phyloP scores from a whole-genome alignment of 2,329 filamentous ascomycete genomes.

The Fusarium pseudonygamai region DNA sequence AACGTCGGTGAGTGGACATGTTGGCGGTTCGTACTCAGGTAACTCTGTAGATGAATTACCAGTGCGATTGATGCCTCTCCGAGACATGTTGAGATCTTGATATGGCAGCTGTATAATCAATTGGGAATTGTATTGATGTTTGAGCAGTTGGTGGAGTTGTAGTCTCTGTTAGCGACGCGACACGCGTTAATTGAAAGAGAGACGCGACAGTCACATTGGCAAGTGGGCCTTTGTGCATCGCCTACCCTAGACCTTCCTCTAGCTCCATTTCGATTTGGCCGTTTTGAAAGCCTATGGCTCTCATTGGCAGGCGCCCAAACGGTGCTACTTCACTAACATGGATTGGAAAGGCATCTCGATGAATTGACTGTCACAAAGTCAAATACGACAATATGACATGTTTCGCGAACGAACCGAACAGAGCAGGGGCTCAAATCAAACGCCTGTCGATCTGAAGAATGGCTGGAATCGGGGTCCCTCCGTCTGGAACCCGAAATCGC shows the following conservation, averaged over 20 bases:
- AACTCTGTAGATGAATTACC: slow-evolving; percentile 45
- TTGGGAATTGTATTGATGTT: neutral
- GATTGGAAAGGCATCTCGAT: slow-evolving; percentile 2
- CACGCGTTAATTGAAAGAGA: slow-evolving; percentile 29
- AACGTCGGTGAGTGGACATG: slow-evolving; percentile 54
- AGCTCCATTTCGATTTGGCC: neutral
- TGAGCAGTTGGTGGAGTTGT: neutral
- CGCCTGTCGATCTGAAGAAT: slow-evolving; percentile 10
- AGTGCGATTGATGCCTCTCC: slow-evolving; percentile 45
- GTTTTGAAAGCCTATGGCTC: neutral
- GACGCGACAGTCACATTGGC: neutral
- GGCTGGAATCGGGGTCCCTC: slow-evolving; percentile 17
- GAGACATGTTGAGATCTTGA: slow-evolving; percentile 43
- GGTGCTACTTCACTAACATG: no score
- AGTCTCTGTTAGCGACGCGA: neutral
- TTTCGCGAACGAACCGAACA: neutral
- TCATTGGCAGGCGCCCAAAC: neutral
- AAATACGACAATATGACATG: neutral
- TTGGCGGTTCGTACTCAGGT: slow-evolving; percentile 62
- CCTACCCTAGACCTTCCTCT: neutral
- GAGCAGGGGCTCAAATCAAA: slow-evolving; percentile 5
- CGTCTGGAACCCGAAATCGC: neutral
- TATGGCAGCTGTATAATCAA: slow-evolving; percentile 7
- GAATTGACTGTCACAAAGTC: neutral
- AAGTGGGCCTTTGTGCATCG: neutral